Percentiles rank a stretch among this genome's conserved stretches.
phyloP scores from a whole-genome alignment of 345 rosid genomes.

The Brassica rapa region DNA sequence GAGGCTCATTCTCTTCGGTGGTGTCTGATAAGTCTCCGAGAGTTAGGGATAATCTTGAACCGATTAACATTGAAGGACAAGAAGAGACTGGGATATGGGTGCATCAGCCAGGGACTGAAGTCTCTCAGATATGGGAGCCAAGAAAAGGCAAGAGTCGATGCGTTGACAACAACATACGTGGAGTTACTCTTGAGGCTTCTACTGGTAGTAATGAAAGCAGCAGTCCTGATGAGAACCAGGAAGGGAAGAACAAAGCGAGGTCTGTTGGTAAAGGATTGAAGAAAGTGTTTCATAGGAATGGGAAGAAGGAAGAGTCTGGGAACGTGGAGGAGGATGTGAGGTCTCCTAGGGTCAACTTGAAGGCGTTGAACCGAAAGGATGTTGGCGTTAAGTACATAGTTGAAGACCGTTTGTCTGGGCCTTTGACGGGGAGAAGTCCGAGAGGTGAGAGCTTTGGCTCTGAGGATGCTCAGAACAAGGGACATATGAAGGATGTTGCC shows the following conservation, averaged over 20 bases:
- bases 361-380: constrained; percentile 51
- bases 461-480: constrained; percentile 53
- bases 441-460: constrained; percentile 45
- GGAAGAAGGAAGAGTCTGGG: constrained; percentile 48
- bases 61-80: constrained; percentile 77
- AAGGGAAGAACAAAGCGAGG: constrained; percentile 40
- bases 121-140: constrained; percentile 78
- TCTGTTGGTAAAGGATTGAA: constrained; percentile 51
- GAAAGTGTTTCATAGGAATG: constrained; percentile 55
- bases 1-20: constrained; percentile 52
- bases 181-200: constrained; percentile 45
- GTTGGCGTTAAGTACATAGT: constrained; percentile 52
- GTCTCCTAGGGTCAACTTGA: constrained; percentile 61
- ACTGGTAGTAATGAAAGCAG: constrained; percentile 49
- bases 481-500: constrained; percentile 60
- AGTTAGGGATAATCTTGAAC: constrained; percentile 63
- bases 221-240: constrained; percentile 53
- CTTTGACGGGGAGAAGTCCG: constrained; percentile 38
- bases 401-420: constrained; percentile 50
- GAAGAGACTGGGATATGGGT: constrained; percentile 77
- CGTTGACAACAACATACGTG: constrained; percentile 45
- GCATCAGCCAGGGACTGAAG: constrained; percentile 82
- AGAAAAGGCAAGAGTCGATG: constrained; percentile 69
- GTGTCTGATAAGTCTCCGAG: constrained; percentile 52
- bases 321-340: constrained; percentile 44